Base-by-base conservation (phyloP, 2,329 filamentous ascomycete genomes). In the Ophiostoma piceae region DNA sequence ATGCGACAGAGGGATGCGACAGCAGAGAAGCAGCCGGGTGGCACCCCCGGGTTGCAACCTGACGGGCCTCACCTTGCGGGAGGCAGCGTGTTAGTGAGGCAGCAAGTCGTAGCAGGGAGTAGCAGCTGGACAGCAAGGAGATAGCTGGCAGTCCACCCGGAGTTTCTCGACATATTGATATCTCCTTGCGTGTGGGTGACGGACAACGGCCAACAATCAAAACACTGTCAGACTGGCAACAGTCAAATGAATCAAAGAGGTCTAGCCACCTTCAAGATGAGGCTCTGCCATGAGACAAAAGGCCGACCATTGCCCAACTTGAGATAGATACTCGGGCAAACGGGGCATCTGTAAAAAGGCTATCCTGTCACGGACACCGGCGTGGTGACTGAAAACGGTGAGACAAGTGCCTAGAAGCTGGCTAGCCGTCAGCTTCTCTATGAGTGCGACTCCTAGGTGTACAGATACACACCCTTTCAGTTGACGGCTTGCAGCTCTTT, bases 61-160 rank as follows among this genome's bases (percentile, higher is more conserved):
- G 51, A 22, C 51, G 51, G 47, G n/a, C 51, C 51, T 57, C 51
- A 57, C n/a, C 51, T 57, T 57, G 51, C 51, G 51, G 51, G 51
- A 22, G 51, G 51, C 51, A 57, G 51, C 51, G 51, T 57, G 51
- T 57, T 57, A 12, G 16, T 29, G 51, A 57, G 51, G 51, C 51
- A 12, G 51, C 51, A 57, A 57, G 22, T 26, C 51, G 43, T 47
- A 47, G 16, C 43, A 47, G 43, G 43, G 43, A 47, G 43, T 57
- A 8, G 51, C 22, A 57, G 51, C 51, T 22, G n/a, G 22, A 22
- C n/a, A 26, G 51, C 51, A 57, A 26, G 14, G 9, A 26, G 16
- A 26, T 26, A 57, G 22, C 51, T 26, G 51, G 11, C 51, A 57
- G 9, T 22, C 51, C 22, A 57, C 51, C 16, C 11, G 43, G 43